These are phyloP conservation scores for Clitoria ternatea DNA, from an alignment of 306 rosid species.

Conservation along the genomic window DNA sequence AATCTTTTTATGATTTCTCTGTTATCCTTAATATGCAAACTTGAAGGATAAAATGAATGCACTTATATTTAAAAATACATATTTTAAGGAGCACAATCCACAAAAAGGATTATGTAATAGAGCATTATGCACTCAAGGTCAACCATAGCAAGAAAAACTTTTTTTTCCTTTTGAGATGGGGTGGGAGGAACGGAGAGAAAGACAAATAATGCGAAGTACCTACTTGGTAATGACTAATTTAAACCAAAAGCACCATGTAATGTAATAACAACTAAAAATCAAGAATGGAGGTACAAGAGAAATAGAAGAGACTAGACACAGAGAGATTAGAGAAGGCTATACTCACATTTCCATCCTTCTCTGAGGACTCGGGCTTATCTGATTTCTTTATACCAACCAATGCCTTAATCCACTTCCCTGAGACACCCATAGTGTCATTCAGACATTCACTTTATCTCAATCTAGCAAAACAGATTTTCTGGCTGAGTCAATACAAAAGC, in stretches of 20 bases:
- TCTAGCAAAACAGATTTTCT: slow-evolving; percentile 34
- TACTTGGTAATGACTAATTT: background rate
- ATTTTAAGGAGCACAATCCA: background rate
- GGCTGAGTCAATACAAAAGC: background rate
- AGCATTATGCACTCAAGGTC: background rate
- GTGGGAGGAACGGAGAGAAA: background rate
- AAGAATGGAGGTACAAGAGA: background rate
- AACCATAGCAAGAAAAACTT: background rate
- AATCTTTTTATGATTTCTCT: background rate
- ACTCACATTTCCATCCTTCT: slow-evolving; percentile 58
- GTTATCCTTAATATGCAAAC: background rate
- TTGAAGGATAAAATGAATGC: background rate
- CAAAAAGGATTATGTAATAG: background rate
- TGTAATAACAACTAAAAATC: background rate
- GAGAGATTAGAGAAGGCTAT: background rate
- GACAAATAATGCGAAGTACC: background rate
- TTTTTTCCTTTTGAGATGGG: background rate
- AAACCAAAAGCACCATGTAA: slow-evolving; percentile 2
- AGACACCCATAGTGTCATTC: slow-evolving; percentile 65
- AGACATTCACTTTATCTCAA: slow-evolving; percentile 33
- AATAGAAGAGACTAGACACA: background rate
- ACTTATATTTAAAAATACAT: background rate
- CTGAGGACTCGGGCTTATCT: slow-evolving; percentile 61
- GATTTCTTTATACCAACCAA: slow-evolving; percentile 80
- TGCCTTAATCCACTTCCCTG: slow-evolving; percentile 88